These are phyloP conservation scores for Sphaerostilbella broomeana DNA, from an alignment of 2,329 filamentous ascomycete species.

Conservation along the genomic window DNA sequence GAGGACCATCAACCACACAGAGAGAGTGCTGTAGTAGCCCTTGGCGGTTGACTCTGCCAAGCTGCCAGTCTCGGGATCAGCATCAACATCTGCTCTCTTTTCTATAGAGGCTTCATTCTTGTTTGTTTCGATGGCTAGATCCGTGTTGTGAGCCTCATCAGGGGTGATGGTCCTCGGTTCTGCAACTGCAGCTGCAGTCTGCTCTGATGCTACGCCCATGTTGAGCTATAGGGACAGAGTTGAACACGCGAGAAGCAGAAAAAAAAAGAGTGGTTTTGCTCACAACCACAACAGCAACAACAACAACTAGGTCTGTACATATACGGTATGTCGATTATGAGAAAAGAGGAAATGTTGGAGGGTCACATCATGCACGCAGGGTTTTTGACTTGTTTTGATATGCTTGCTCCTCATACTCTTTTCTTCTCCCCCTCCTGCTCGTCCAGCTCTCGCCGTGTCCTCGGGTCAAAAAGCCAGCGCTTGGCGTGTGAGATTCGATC, in stretches of 20 bases:
- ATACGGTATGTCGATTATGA: too few species aligned
- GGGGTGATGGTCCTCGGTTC: neutral
- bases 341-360: neutral
- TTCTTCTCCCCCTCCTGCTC: neutral
- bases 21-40: slow-evolving; percentile 32
- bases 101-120: neutral
- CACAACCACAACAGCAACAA: neutral
- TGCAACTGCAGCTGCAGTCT: neutral
- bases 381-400: too few species aligned
- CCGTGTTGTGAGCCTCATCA: neutral
- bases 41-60: slow-evolving; percentile 15
- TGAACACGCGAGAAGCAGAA: neutral
- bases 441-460: too few species aligned
- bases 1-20: slow-evolving; percentile 37
- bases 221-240: neutral
- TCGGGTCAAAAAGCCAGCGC: too few species aligned
- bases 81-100: slow-evolving; percentile 5
- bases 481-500: too few species aligned
- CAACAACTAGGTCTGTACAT: too few species aligned
- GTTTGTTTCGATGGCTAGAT: neutral
- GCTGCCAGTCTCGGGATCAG: slow-evolving; percentile 16
- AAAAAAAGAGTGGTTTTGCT: slow-evolving; percentile 8
- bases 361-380: slow-evolving; percentile 8
- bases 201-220: neutral
- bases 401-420: slow-evolving; percentile 4